Conservation (phyloP, 106 monocot species). For the Allium sativum region DNA sequence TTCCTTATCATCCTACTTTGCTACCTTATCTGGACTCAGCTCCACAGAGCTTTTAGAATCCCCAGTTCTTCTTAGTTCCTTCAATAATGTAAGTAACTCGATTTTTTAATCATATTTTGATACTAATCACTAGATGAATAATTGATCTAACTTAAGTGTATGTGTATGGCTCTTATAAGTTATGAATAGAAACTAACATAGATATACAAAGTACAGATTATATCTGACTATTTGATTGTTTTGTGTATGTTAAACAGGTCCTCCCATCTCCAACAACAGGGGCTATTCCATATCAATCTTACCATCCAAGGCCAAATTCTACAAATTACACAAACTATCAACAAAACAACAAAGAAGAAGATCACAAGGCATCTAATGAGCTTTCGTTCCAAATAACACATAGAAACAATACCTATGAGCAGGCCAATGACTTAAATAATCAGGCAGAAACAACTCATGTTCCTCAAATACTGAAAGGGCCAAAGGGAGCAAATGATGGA, state of each 20-base stretch:
- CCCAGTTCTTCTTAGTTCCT: conserved; percentile 28
- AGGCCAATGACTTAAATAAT: neutral
- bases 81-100: neutral
- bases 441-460: neutral
- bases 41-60: conserved; percentile 43
- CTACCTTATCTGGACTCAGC: conserved; percentile 40
- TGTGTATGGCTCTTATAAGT: too few species aligned
- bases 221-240: too few species aligned
- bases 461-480: conserved; percentile 2
- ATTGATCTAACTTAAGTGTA: too few species aligned
- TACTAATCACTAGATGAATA: too few species aligned
- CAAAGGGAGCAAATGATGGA: conserved; percentile 40
- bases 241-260: conserved; percentile 6
- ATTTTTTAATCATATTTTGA: neutral
- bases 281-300: conserved; percentile 6
- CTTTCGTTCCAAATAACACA: conserved; percentile 26
- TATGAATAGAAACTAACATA: too few species aligned
- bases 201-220: too few species aligned
- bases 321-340: conserved; percentile 1
- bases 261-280: conserved; percentile 30
- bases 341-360: conserved; percentile 26
- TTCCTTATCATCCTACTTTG: conserved; percentile 51
- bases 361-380: conserved; percentile 3
- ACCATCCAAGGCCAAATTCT: conserved; percentile 12
- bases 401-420: neutral